Base-by-base conservation (phyloP, 2,329 filamentous ascomycete species). In the Thermoascus crustaceus region DNA sequence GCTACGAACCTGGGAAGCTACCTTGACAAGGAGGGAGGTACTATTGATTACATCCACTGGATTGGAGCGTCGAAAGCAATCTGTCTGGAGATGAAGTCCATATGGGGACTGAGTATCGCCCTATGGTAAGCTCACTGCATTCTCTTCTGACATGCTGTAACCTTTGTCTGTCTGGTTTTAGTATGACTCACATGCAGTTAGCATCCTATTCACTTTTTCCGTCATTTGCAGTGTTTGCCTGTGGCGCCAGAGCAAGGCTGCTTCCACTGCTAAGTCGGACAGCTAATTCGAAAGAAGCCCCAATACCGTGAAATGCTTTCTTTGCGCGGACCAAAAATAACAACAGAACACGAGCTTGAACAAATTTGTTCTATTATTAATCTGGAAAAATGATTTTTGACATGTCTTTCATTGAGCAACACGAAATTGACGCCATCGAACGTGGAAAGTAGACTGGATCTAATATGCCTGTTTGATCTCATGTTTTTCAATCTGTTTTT, bases 31-130 rank as follows among this genome's bases (percentile, higher is more conserved):
- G 57, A 67, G 32, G 69, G 67, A n/a, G 65, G 66, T 5, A 67
- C 57, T 25, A 53, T 78, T 37, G 63, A 67, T 13, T 66, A 77
- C 40, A 51, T 53, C 9, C 60, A 66, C 38, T 80, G 74, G 73
- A 73, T 76, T 29, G 74, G 73, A n/a, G 68, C 72, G 6, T 76
- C 68, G 8, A 73, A 69, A 54, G 53, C 73, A 11, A 82, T 83
- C 37, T 95, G 88, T 66, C 78, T 80, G 52, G 79, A 91, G 67
- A 78, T 87, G 58, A 93, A 94, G 71, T 76, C 82, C 10, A 76
- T 91, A 46, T 94, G 87, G 88, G 87, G 86, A 1, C 63, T 94
- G 41, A 76, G 78, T 57, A 88, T 94, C 59, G 79, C 79, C 4
- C 72, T 93, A 32, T 86, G 73, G 73, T 77, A 54, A 54, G 70